phyloP scores from a whole-genome alignment of 192 early-diverging fungal genomes.

The Gryganskiella cystojenkinii region DNA sequence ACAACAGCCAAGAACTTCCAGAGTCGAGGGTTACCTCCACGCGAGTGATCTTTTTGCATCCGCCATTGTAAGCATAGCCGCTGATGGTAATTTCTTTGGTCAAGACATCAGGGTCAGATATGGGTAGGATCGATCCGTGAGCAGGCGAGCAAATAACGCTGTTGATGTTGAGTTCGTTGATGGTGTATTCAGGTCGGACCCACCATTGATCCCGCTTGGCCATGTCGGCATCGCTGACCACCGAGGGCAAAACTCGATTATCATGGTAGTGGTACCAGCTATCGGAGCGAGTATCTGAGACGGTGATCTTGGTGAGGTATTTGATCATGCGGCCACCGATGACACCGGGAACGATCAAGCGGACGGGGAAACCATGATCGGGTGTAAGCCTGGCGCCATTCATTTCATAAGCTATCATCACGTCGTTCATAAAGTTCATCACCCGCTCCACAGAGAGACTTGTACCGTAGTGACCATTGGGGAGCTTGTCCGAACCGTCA shows the following conservation, averaged over 20 bases:
- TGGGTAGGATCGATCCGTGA: slow-evolving; percentile 59
- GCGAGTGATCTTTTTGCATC: slow-evolving; percentile 77
- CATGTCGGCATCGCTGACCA: slow-evolving; percentile 60
- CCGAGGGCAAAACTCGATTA: slow-evolving; percentile 87
- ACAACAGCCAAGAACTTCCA: slow-evolving; percentile 83
- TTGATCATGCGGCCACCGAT: slow-evolving; percentile 93
- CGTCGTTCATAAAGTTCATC: slow-evolving; percentile 75
- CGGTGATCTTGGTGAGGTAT: slow-evolving; percentile 74
- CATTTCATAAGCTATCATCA: slow-evolving; percentile 83
- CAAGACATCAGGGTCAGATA: slow-evolving; percentile 16
- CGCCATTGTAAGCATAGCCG: slow-evolving; percentile 87
- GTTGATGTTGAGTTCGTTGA: slow-evolving; percentile 87
- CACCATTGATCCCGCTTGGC: slow-evolving; percentile 63
- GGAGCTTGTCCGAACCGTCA: slow-evolving; percentile 67
- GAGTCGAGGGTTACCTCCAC: slow-evolving; percentile 86
- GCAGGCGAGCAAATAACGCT: slow-evolving; percentile 75
- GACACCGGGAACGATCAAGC: slow-evolving; percentile 88
- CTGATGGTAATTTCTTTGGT: slow-evolving; percentile 53
- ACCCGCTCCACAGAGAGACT: slow-evolving; percentile 72
- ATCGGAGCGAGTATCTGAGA: slow-evolving; percentile 66
- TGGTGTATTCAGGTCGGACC: slow-evolving; percentile 68
- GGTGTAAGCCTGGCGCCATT: slow-evolving; percentile 77
- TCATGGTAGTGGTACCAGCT: slow-evolving; percentile 84
- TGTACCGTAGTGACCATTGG: slow-evolving; percentile 81
- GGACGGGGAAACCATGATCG: slow-evolving; percentile 90